Evolutionary conservation across 202 grass and related monocot genomes (phyloP).

Genomic region (Digitaria exilis): DNA sequence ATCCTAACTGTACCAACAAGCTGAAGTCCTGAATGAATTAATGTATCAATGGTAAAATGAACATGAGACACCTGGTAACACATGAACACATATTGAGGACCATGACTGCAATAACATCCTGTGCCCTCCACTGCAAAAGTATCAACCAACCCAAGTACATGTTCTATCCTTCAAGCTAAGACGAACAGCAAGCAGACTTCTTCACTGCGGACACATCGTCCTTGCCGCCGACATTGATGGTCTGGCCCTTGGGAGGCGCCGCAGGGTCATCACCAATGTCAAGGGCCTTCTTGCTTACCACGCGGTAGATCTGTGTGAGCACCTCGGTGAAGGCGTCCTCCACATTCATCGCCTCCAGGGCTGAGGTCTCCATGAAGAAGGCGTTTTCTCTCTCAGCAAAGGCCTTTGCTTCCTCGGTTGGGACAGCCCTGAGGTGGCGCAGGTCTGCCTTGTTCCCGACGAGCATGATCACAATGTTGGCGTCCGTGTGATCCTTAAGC

Average conservation of each 20-base stretch:
- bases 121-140: conserved; percentile 15
- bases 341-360: conserved; percentile 83
- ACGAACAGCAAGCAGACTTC: conserved; percentile 73
- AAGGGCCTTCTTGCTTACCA: conserved; percentile 82
- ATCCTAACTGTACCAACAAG: conserved; percentile 40
- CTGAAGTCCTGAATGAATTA: conserved; percentile 41
- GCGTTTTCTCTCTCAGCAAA: conserved; percentile 76
- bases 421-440: conserved; percentile 77
- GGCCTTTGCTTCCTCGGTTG: conserved; percentile 63
- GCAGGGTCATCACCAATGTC: conserved; percentile 73
- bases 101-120: conserved; percentile 26
- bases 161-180: conserved; percentile 47
- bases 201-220: conserved; percentile 80
- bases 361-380: conserved; percentile 94
- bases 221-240: conserved; percentile 68
- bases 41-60: conserved; percentile 48
- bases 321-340: conserved; percentile 85
- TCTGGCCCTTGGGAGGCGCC: conserved; percentile 71
- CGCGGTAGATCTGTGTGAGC: conserved; percentile 86
- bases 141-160: conserved; percentile 31
- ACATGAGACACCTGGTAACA: not conserved
- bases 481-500: conserved; percentile 82
- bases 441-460: conserved; percentile 90
- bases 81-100: conserved; percentile 39
- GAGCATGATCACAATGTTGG: conserved; percentile 95